Evolutionary conservation across 2,329 filamentous ascomycete species (phyloP), one percentile per base, ranked within the genome.

Genomic region (Penicillium hordei): DNA sequence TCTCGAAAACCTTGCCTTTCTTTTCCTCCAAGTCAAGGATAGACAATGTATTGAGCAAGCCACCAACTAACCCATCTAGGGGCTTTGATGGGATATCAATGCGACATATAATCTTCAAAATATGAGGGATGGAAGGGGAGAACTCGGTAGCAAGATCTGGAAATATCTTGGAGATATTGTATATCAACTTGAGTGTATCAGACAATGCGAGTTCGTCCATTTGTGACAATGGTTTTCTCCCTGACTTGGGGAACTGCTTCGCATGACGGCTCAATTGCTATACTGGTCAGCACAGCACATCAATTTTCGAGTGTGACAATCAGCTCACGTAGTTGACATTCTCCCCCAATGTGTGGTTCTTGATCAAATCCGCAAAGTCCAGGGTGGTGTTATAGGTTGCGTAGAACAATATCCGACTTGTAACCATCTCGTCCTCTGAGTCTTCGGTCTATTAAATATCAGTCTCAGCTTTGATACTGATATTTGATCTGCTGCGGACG

Each of bases 161-260:
- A 67, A 88, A 89, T 68, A 87, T 86, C 66, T 93, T 87, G 1
- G 89, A 89, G 52, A 96, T 81, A 73, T 97, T 97, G 81, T 95
- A 97, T 51, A 96, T 77, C 40, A 97, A 81, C 70, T 96, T 97
- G 49, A 94, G 78, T 0, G 89, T 93, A 73, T 97, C 93, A 9
- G 82, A 82, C 38, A 97, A 81, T 0, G 93, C 91, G 85, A 93
- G 86, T 58, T 89, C 86, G 62, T 89, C 86, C 82, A 93, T 72
- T 55, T 72, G 69, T 4, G 72, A 65, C 34, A 74, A 65, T 23
- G 73, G 67, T 49, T 65, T 74, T 59, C 68, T 68, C 48, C 70
- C 69, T 6, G 65, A 71, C 52, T 77, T 77, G 5, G 78, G 78
- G 61, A 83, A 84, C 65, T 78, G 75, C 60, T 82, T 83, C 6